These are phyloP conservation scores for Cornus kousa DNA, from an alignment of 148 eudicot species.

Conservation along the genomic window DNA sequence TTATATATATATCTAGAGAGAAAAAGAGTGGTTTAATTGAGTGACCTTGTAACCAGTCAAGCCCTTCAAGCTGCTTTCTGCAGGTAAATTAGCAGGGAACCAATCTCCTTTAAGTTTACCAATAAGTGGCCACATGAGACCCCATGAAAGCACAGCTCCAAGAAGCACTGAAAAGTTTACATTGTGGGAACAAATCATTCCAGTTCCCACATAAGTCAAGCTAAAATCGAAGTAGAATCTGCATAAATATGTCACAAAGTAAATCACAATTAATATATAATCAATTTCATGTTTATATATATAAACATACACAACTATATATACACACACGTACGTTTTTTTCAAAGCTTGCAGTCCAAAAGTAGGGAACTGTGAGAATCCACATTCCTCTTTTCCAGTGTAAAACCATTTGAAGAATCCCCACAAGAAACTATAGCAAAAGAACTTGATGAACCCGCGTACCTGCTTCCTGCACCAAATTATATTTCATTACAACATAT, in stretches of 20 bases:
- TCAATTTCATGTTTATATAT: too few species aligned
- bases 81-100: constrained; percentile 48
- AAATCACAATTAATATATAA: too few species aligned
- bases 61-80: constrained; percentile 61
- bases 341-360: constrained; percentile 67
- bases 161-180: constrained; percentile 68
- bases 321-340: constrained; percentile 27
- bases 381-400: constrained; percentile 46
- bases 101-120: constrained; percentile 53
- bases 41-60: constrained; percentile 70
- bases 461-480: constrained; percentile 57
- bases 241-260: neutral
- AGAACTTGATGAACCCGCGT: constrained; percentile 45
- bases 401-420: constrained; percentile 53
- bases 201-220: constrained; percentile 73
- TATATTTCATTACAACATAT: too few species aligned
- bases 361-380: constrained; percentile 73
- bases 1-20: neutral
- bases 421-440: constrained; percentile 37
- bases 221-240: constrained; percentile 84
- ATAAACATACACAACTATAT: too few species aligned
- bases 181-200: constrained; percentile 74
- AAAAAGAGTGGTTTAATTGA: neutral
- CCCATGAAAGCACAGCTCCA: constrained; percentile 78
- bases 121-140: constrained; percentile 79